Evolutionary conservation across 441 rosid species (phyloP), one percentile per base, ranked within the genome.

Genomic region (Populus hybrid): DNA sequence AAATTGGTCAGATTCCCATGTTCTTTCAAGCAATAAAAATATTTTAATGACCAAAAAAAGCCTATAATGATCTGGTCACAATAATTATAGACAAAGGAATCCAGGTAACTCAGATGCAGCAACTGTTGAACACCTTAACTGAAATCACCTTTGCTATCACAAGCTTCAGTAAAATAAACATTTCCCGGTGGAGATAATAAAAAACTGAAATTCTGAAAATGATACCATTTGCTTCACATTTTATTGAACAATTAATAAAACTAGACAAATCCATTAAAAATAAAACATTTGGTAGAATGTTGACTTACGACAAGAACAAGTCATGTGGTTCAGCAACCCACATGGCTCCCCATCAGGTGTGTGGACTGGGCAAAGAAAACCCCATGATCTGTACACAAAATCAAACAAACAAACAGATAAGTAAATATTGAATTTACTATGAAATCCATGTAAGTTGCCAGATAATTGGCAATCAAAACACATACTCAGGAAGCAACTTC

Each of bases 261-360:
- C 61, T 24, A 30, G 68, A 61, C 40, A 75, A 28, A 42, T 7
- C 2, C 24, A 68, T 2, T 26, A 28, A 6, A 3, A 30, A 63
- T 46, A 34, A 12, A 59, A 66, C 1, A 73, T 72, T 18, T 57
- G 8, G 70, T 64, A 46, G 77, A 67, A 35, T 8, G 30, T 40
- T 24, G 32, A 91, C 98, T 94, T 88, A 96, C 98, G 86, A 81
- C 98, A 88, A 79, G 83, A 81, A 86, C 87, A 77, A 38, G 99
- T 89, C 98, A 96, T 93, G 82, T 96, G 99, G 81, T 96, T 96
- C 82, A 96, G 86, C 87, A 96, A 87, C 34, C 98, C 98, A 79
- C 99, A 96, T 35, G 98, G 98, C 81, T 92, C 97, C 28, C 99
- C 99, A 89, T 96, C 98, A 81, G 99, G 99, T 72, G 99, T 96